Conservation (phyloP, 2,329 filamentous ascomycete genomes). For the Plectosphaerella plurivora region DNA sequence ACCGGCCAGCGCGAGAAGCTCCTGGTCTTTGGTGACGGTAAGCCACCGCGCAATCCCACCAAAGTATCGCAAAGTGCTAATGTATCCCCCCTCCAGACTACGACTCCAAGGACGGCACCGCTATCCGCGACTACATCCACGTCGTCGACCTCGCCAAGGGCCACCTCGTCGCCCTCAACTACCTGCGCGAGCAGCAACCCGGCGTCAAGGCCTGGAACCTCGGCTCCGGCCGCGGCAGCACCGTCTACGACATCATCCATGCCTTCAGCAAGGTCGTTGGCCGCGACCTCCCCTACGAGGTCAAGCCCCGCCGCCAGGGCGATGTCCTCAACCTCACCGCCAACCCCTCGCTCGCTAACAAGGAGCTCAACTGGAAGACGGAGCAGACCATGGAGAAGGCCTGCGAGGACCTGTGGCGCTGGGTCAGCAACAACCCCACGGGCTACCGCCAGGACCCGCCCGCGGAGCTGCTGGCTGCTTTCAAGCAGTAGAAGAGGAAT, state of each 20-base stretch:
- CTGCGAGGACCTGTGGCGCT: constrained; percentile 91
- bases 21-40: constrained; percentile 89
- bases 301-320: constrained; percentile 75
- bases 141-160: constrained; percentile 84
- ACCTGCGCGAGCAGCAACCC: constrained; percentile 77
- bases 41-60: constrained; percentile 19
- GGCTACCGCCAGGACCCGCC: constrained; percentile 93
- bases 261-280: constrained; percentile 88
- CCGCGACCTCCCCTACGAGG: constrained; percentile 79
- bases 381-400: constrained; percentile 87
- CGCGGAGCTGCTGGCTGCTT: constrained; percentile 65
- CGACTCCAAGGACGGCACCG: constrained; percentile 81
- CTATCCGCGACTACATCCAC: constrained; percentile 98
- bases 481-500: constrained; percentile 33
- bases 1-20: constrained; percentile 94
- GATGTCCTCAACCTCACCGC: constrained; percentile 95
- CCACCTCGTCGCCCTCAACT: constrained; percentile 84
- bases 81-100: constrained; percentile 61
- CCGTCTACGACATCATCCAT: constrained; percentile 95
- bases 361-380: constrained; percentile 89
- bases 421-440: constrained; percentile 95
- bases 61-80: constrained; percentile 11
- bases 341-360: constrained; percentile 80
- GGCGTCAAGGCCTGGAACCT: constrained; percentile 96
- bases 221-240: constrained; percentile 89